phyloP scores from a whole-genome alignment of 1,284 basidiomycete genomes.

The Malassezia dermatis region DNA sequence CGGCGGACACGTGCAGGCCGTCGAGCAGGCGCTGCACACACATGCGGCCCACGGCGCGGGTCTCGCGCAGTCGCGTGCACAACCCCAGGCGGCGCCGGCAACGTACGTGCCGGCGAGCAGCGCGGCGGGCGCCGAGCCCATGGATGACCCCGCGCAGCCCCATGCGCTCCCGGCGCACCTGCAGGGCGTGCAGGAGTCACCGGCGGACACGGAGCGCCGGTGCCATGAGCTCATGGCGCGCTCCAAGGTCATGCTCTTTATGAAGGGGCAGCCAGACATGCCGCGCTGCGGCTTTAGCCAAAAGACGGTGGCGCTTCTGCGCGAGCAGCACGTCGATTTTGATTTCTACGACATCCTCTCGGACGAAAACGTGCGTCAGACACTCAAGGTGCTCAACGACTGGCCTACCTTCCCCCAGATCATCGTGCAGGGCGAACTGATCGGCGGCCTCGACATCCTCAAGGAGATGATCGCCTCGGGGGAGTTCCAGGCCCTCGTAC shows the following conservation, averaged over 20 bases:
- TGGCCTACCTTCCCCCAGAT: constrained; percentile 66
- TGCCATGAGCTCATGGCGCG: constrained; percentile 60
- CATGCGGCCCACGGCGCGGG: constrained; percentile 47
- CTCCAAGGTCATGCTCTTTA: constrained; percentile 72
- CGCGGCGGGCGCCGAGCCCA: constrained; percentile 2
- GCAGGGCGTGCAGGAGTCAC: constrained; percentile 52
- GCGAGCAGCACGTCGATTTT: constrained; percentile 58
- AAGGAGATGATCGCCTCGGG: constrained; percentile 52
- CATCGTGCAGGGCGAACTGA: constrained; percentile 61
- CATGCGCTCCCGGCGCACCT: constrained; percentile 24
- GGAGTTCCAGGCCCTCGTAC: constrained; percentile 59
- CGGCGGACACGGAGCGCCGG: constrained; percentile 59
- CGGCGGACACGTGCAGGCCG: constrained; percentile 67
- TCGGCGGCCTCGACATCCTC: constrained; percentile 56
- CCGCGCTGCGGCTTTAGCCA: constrained; percentile 65
- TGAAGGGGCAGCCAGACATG: constrained; percentile 82
- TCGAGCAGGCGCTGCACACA: constrained; percentile 59
- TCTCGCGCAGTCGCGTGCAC: constrained; percentile 28
- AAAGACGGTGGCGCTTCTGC: constrained; percentile 59
- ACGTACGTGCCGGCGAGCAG: constrained; percentile 23
- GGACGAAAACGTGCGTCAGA: constrained; percentile 61
- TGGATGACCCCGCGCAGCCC: neutral
- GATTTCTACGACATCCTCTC: constrained; percentile 67
- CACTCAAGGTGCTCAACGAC: constrained; percentile 72
- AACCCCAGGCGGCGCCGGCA: constrained; percentile 28